phyloP scores from a whole-genome alignment of 352 stramenopile species.

The Pythium oligandrum region DNA sequence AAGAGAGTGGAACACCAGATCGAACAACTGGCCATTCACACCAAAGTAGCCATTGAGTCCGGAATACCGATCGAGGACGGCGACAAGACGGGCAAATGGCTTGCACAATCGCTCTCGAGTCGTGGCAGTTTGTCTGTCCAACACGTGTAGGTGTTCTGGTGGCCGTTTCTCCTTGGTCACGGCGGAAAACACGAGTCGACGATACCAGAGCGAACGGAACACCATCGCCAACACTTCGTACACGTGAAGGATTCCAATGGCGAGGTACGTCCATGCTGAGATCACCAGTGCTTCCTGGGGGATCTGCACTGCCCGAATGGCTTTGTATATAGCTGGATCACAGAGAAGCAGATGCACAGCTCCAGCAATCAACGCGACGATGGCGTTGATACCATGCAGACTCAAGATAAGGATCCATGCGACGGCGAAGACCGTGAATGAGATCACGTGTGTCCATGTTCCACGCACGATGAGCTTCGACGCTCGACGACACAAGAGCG shows the following conservation, averaged over 20 bases:
- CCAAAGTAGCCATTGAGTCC: conserved; percentile 13
- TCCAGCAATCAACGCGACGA: background rate
- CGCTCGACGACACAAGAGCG: no score
- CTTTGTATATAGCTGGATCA: conserved; percentile 4
- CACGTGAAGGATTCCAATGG: background rate
- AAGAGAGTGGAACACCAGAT: conserved; percentile 7
- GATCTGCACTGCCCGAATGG: conserved; percentile 8
- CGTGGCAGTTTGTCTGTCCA: no score
- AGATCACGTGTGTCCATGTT: no score
- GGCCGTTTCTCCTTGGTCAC: background rate
- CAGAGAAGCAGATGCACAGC: conserved; percentile 3
- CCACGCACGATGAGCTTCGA: no score
- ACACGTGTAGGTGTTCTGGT: no score
- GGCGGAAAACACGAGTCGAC: conserved; percentile 7
- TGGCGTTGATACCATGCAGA: conserved; percentile 9
- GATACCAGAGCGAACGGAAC: background rate
- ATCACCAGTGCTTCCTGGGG: background rate
- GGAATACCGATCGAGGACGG: conserved; percentile 4
- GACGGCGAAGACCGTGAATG: no score
- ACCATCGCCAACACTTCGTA: background rate
- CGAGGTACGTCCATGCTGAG: conserved; percentile 1
- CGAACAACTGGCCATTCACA: conserved; percentile 7
- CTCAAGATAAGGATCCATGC: conserved; percentile 1
- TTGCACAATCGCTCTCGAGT: no score
- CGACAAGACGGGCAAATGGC: background rate